Evolutionary conservation across 192 early-diverging fungal genomes (phyloP), one percentile per base, ranked within the genome.

Genomic region (Backusella westeae): DNA sequence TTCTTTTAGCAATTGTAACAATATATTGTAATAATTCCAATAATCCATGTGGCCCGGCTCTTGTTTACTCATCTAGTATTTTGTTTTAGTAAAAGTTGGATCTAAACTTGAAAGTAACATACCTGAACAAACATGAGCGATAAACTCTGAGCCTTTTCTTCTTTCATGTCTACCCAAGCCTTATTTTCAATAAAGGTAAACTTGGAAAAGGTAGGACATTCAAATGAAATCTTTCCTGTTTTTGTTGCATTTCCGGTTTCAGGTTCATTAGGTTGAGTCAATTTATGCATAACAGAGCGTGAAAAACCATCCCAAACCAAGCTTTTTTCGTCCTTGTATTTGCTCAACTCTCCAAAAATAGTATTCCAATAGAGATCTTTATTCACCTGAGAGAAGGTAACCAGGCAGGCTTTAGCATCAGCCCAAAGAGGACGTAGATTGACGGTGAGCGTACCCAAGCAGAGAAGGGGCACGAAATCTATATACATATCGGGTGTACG

Each of bases 381-480:
- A 63, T 91, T 72, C 21, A 85, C 71, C 21, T 81, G 81, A 1
- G 92, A 84, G 26, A 91, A 80, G 34, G 84, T 82, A 7, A 81
- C 80, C 56, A 95, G 77, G 35, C 88, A 80, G 49, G 85, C 86
- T 19, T 85, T 90, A 15, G 88, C 91, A 74, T 96, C 94, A 9
- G 91, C 78, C 95, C 95, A 97, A 19, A 98, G 75, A 6, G 93
- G 90, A 34, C 89, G 90, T 66, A 98, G 94, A 78, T 95, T 95
- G 44, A 93, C 88, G 14, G 91, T 91, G 39, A 96, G 87, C 44
- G 94, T 83, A 19, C 89, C 91, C 39, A 97, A 81, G 72, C 90
- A 80, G 35, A 91, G 85, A 52, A 89, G 89, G 69, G 91, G 85
- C 26, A 91, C 85, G 19, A 88, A 85, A 34, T 91, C 86, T 67